Base-by-base conservation (phyloP, 768 basidiomycete genomes). In the Pilatotrama ljubarskyi region DNA sequence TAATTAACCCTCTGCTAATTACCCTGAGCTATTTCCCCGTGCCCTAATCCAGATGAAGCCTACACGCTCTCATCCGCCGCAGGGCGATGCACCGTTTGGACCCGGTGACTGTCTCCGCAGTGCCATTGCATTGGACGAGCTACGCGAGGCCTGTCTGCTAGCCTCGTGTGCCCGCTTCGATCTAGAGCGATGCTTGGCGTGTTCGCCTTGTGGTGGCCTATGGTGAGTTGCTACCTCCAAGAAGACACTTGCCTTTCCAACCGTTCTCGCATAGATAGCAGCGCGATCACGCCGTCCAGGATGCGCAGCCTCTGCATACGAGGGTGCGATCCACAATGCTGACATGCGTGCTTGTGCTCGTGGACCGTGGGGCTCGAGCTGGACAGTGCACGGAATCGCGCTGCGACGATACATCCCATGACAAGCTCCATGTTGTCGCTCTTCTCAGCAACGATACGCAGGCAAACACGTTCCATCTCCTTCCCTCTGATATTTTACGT, bases 121-220 rank as follows among this genome's bases (percentile, higher is more conserved):
- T 46, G 4, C 46, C 1, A 22, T 25, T 32, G 10, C 11, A 11
- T 24, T 29, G 29, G 44, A 6, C 36, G 22, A 13, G 6, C 1
- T 13, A 38, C 35, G 38, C 38, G 47, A 49, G 15, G 26, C 38
- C 43, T 37, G 55, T 56, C 55, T 37, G 46, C 55, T 56, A 56
- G 55, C 55, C 55, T 49, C 55, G 55, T 57, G 53, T 20, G n/a
- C 26, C 26, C 47, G 38, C 55, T 49, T 56, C 41, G 38, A 15
- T 52, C 38, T 37, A 9, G 25, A 10, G 48, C 48, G 29, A 49
- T 32, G 29, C 48, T 49, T 49, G 48, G 48, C 48, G 48, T 49
- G 48, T 29, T 49, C 2, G 48, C 48, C 48, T 49, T 22, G 29
- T 54, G 52, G 52, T 43, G 41, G 52, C 17, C 52, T 18, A 5